Base-by-base conservation (phyloP, 805 yeast genomes). In the Candida coquimbonensis region DNA sequence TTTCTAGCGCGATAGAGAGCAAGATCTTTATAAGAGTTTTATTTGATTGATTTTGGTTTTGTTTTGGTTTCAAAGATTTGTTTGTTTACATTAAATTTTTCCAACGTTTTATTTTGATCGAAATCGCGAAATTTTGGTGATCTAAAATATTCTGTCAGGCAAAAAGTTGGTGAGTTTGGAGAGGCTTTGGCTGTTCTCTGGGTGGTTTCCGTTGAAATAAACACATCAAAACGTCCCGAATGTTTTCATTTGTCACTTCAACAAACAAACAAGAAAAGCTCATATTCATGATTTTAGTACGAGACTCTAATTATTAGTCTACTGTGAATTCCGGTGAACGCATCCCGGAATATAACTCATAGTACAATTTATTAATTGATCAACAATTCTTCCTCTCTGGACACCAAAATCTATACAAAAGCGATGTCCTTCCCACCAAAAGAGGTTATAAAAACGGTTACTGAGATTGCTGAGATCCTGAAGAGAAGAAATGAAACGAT, bases 401-500 rank as follows among this genome's bases (percentile, higher is more conserved):
- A 7, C 29, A 27, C 9, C 9, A 21, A 21, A 21, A 21, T 21
- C 24, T 5, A 21, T 21, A 5, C 7, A 21, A 21, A 21, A 21
- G 3, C 24, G 7, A 40, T 45, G 46, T 36, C 47, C 1, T 85
- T 85, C 55, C 91, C 91, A 14, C 87, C 90, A 3, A 61, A 63
- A 8, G 78, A 75, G 16, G 68, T 83, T 6, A 61, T 67, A 37
- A 56, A 48, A 24, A 65, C 80, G 9, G 88, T 85, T 4, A 57
- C 59, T 9, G 65, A 70, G 57, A 85, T 87, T 38, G 81, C 93
- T 0, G 64, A 61, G 33, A 67, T 80, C 6, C 69, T 87, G 24
- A 64, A 75, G 17, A 59, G 62, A 17, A 68, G 80, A 26, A 63
- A 72, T 13, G 81, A 82, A 59, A 84, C 95, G 1, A 66, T 87